Evolutionary conservation across 495 filamentous ascomycete species (phyloP).

Genomic region (Xanthoparmelia taractica): DNA sequence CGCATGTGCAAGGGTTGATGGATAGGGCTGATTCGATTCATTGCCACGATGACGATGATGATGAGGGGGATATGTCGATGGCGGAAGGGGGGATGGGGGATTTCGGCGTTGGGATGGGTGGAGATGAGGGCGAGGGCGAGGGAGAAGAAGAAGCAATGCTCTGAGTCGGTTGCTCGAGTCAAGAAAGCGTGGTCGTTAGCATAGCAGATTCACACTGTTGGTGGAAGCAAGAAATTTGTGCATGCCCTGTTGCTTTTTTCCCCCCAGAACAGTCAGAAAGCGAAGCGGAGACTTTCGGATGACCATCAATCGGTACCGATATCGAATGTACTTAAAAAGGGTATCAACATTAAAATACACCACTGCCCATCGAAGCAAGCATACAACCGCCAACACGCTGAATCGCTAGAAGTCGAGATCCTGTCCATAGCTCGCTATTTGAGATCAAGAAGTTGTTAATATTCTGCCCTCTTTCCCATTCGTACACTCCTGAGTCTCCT

Average conservation of each 20-base stretch:
- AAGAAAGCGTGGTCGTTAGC: neutral
- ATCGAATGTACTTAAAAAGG: neutral
- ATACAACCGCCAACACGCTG: slow-evolving; percentile 2
- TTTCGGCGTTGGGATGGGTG: neutral
- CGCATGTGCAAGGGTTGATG: neutral
- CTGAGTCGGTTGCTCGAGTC: neutral
- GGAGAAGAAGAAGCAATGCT: too few species aligned
- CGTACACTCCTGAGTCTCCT: neutral
- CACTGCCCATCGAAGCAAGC: neutral
- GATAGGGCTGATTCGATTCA: neutral
- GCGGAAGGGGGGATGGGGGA: neutral
- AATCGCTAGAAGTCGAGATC: slow-evolving; percentile 1
- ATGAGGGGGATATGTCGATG: neutral
- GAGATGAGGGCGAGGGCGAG: neutral
- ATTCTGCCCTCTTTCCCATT: neutral
- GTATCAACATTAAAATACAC: slow-evolving; percentile 7
- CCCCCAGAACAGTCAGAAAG: neutral
- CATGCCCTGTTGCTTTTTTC: neutral
- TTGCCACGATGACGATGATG: neutral
- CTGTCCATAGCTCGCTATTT: slow-evolving; percentile 11
- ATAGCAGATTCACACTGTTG: neutral
- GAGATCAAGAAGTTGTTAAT: slow-evolving; percentile 1
- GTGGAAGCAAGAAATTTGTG: neutral
- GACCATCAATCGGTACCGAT: neutral
- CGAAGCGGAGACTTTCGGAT: neutral